Evolutionary conservation across 192 early-diverging fungal species (phyloP).

Genomic region (Mortierella antarctica): DNA sequence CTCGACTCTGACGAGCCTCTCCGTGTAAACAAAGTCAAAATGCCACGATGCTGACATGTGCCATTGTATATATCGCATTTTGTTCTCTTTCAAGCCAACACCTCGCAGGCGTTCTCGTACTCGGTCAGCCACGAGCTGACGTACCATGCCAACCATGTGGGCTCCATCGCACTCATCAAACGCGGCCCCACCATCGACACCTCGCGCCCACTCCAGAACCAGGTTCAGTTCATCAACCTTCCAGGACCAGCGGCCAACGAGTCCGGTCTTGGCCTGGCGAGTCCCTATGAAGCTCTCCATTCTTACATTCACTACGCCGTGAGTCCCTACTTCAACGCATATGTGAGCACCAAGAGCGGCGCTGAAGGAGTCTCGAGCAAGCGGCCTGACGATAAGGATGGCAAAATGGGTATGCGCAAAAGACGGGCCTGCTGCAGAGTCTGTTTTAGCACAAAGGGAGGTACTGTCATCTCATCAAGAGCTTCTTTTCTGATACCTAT

Average conservation of each 20-base stretch:
- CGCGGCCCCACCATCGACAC: conserved; percentile 77
- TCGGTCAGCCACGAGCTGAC: conserved; percentile 78
- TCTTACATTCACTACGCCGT: conserved; percentile 94
- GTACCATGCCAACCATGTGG: conserved; percentile 77
- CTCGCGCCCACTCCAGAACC: conserved; percentile 74
- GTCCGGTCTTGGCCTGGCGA: conserved; percentile 54
- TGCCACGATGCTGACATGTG: conserved; percentile 35
- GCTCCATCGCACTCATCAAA: conserved; percentile 85
- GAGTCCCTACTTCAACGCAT: conserved; percentile 96
- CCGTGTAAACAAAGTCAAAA: background rate
- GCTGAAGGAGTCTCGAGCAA: conserved; percentile 53
- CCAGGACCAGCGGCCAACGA: conserved; percentile 75
- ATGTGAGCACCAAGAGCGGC: conserved; percentile 77
- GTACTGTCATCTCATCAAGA: background rate
- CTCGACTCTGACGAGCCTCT: background rate
- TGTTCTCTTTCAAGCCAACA: conserved; percentile 33
- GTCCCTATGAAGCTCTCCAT: conserved; percentile 90
- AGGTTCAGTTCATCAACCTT: conserved; percentile 92
- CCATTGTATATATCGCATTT: conserved; percentile 7
- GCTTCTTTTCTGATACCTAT: conserved; percentile 11
- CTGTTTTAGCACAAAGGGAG: background rate
- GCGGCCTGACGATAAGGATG: conserved; percentile 70
- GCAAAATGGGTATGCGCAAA: conserved; percentile 72
- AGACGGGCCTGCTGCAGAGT: background rate
- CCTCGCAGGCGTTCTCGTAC: conserved; percentile 63